Base-by-base conservation (phyloP, 208 protist species). In the Acanthamoeba divionensis region DNA sequence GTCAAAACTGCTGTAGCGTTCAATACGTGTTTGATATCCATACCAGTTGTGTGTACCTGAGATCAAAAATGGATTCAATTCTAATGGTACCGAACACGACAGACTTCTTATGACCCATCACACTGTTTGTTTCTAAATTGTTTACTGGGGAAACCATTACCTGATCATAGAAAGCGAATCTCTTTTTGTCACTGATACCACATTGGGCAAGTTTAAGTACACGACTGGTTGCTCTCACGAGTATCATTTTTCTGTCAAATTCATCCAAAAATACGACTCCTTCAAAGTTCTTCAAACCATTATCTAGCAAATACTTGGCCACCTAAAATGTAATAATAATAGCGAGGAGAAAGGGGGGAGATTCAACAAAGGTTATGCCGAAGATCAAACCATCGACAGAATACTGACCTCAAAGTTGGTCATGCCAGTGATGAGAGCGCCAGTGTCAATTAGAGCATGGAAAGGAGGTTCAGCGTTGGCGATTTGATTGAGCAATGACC, bases 341-440 rank as follows among this genome's bases (percentile, higher is more conserved):
- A 31, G 97, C 98, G 92, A 98, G 98, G 55, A 98, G 94, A 13
- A 60, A n/a, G 52, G 21, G n/a, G 52, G 52, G n/a, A 60, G 52
- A 18, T 18, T 60, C n/a, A 60, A n/a, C 52, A 60, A n/a, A 60
- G 52, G 21, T n/a, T n/a, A n/a, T 18, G 52, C 52, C 21, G 52
- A n/a, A 18, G 18, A 18, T 60, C 21, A 60, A 69, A 41, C 21
- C 36, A 8, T n/a, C 29, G 31, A 66, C 6, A 55, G 5, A 44
- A 45, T 6, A 93, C n/a, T 10, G 57, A 62, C 73, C 48, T 97
- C 93, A 88, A 96, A 91, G 94, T 98, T 98, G 75, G 94, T 94
- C 96, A 98, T 96, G 89, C 98, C 98, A 33, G 98, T 99, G 92
- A 99, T 98, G 55, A 98, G 95, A 6, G 97, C 97, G 36, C 97